Conservation (phyloP, 176 grass and related monocot species). For the Thinopyrum elongatum region DNA sequence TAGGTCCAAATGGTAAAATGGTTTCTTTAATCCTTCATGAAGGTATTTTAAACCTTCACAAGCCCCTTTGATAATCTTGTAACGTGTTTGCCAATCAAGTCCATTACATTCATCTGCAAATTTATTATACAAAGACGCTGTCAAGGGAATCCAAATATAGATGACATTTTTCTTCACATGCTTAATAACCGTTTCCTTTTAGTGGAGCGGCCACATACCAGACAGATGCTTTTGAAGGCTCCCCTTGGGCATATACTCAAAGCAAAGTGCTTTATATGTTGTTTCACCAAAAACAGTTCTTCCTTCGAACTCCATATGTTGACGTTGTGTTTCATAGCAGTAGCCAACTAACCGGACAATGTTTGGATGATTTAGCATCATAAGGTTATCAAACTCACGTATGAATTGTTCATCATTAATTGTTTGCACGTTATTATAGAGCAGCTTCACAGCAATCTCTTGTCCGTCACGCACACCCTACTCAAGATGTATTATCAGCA, state of each 20-base stretch:
- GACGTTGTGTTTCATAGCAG: not conserved
- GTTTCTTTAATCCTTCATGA: no score
- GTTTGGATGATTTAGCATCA: not conserved
- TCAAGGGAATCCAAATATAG: no score
- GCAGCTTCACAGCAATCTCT: not conserved
- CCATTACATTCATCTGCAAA: no score
- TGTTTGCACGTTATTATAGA: not conserved
- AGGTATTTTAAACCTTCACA: no score
- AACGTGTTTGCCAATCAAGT: no score
- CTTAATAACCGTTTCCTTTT: not conserved
- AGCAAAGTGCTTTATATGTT: not conserved
- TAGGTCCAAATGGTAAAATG: no score
- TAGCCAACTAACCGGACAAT: not conserved
- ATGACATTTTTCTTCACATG: no score
- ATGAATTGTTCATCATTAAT: not conserved
- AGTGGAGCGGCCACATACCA: not conserved
- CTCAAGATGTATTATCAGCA: no score
- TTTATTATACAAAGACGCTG: no score
- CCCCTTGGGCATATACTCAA: no score
- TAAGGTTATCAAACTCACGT: not conserved
- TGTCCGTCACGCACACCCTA: not conserved
- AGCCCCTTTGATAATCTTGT: no score
- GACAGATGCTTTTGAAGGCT: not conserved
- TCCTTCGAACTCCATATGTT: not conserved
- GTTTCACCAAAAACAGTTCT: not conserved